Percentiles rank a stretch among this genome's conserved stretches.
Conservation (phyloP, 1,284 basidiomycete genomes). For the Ceratorhiza oryzae-sativae region DNA sequence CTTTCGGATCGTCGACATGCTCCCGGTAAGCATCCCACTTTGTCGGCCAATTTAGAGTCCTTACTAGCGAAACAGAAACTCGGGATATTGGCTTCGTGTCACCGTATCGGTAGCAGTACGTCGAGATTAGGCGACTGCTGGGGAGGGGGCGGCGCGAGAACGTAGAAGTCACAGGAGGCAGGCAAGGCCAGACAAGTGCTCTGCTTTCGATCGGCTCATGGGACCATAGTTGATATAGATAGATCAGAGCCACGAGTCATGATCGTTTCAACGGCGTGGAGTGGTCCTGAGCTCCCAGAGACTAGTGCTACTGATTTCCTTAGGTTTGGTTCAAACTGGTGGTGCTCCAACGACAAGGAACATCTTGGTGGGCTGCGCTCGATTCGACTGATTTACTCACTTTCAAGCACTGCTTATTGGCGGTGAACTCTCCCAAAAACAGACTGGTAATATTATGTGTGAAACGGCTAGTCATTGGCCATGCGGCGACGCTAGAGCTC, state of each 20-base stretch:
- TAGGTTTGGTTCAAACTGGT: conserved; percentile 64
- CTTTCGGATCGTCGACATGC: conserved; percentile 45
- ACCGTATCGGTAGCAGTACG: conserved; percentile 63
- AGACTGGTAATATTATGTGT: background rate
- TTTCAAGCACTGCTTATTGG: conserved; percentile 63
- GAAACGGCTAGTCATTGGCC: conserved; percentile 56
- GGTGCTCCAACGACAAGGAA: conserved; percentile 67
- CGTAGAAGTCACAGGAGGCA: conserved; percentile 66
- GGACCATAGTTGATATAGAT: background rate
- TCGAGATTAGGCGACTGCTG: conserved; percentile 56
- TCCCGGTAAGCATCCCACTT: conserved; percentile 48
- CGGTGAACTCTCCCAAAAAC: background rate
- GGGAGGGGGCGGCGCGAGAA: conserved; percentile 51
- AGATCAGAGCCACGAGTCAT: conserved; percentile 58
- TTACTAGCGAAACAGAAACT: conserved; percentile 47
- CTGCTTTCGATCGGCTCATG: background rate
- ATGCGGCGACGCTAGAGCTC: conserved; percentile 59
- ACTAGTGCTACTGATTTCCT: conserved; percentile 57
- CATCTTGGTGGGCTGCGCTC: background rate
- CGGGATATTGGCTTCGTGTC: conserved; percentile 63
- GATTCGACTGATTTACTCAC: conserved; percentile 52
- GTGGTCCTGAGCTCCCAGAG: conserved; percentile 60
- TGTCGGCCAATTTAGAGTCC: background rate
- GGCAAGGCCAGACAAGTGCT: conserved; percentile 63
- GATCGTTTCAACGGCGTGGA: conserved; percentile 70